These are phyloP conservation scores for Alternaria arborescens DNA, from an alignment of 2,329 filamentous ascomycete species.

Conservation along the genomic window DNA sequence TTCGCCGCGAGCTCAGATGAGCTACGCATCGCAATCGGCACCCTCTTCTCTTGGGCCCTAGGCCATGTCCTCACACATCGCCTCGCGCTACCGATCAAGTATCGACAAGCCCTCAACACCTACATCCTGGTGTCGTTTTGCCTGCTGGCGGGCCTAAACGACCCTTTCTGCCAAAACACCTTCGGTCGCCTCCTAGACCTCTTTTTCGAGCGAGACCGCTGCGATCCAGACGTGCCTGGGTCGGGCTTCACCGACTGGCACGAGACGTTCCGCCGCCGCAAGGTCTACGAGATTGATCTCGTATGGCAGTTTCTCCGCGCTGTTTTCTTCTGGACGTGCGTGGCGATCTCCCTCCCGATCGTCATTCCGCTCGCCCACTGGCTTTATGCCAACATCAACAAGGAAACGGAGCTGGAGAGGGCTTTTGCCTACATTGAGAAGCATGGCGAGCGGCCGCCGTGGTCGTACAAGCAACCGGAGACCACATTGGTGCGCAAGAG, in stretches of 20 bases:
- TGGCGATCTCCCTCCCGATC: neutral
- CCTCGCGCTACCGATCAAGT: neutral
- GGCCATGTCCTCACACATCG: constrained; percentile 9
- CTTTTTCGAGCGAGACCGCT: constrained; percentile 8
- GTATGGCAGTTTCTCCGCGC: neutral
- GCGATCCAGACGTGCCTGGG: constrained; percentile 15
- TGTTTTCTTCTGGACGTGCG: constrained; percentile 3
- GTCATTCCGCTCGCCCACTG: constrained; percentile 1
- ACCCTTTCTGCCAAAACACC: constrained; percentile 19
- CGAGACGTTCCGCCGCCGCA: constrained; percentile 7
- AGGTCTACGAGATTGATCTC: constrained; percentile 7
- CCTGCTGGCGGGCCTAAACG: constrained; percentile 18
- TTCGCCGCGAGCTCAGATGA: constrained; percentile 15
- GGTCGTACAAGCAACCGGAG: constrained; percentile 1
- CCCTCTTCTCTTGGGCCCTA: constrained; percentile 16
- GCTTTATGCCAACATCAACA: neutral
- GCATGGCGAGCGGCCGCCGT: constrained; percentile 10
- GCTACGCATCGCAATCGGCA: constrained; percentile 13
- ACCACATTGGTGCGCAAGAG: constrained; percentile 2
- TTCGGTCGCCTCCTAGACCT: constrained; percentile 15
- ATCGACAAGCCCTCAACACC: constrained; percentile 5
- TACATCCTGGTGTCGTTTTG: constrained; percentile 16
- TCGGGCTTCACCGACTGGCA: constrained; percentile 21
- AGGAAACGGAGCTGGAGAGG: neutral
- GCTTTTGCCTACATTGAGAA: neutral